These are phyloP conservation scores for Fusarium succisae DNA, from an alignment of 2,329 filamentous ascomycete genomes.

Conservation along the genomic window DNA sequence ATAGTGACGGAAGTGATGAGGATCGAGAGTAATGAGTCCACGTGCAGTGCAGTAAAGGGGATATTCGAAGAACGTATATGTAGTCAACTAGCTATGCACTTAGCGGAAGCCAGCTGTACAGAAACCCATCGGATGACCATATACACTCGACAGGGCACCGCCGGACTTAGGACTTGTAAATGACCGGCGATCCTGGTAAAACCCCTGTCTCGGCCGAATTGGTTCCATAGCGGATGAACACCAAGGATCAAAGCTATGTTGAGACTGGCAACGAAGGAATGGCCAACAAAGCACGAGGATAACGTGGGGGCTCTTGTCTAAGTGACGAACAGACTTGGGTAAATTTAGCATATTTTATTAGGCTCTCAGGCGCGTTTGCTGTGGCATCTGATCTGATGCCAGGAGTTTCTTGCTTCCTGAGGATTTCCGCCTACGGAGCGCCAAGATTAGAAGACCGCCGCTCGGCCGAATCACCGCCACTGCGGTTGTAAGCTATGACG, in stretches of 20 bases:
- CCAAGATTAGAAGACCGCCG: not conserved
- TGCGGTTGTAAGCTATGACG: not conserved
- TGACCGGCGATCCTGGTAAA: not conserved
- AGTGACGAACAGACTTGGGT: not conserved
- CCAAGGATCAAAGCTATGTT: accelerated
- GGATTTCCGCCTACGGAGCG: not conserved
- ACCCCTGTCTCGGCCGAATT: not conserved
- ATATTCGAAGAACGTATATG: not conserved
- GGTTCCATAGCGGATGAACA: not conserved
- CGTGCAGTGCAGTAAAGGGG: too few species aligned
- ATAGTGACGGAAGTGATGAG: not conserved
- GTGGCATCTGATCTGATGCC: not conserved
- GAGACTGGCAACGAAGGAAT: not conserved
- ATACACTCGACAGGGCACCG: too few species aligned
- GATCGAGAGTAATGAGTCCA: too few species aligned
- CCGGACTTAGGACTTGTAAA: not conserved
- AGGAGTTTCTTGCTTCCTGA: not conserved
- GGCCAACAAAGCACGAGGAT: not conserved
- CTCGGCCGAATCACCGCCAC: not conserved
- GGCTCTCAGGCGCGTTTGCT: accelerated
- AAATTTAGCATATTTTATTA: accelerated
- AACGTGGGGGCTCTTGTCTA: accelerated
- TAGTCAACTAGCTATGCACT: too few species aligned
- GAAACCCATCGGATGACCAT: not conserved
- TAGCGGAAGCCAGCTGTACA: accelerated